These are phyloP conservation scores for Pelomyxa schiedti DNA, from an alignment of 78 protist species.

Conservation along the genomic window DNA sequence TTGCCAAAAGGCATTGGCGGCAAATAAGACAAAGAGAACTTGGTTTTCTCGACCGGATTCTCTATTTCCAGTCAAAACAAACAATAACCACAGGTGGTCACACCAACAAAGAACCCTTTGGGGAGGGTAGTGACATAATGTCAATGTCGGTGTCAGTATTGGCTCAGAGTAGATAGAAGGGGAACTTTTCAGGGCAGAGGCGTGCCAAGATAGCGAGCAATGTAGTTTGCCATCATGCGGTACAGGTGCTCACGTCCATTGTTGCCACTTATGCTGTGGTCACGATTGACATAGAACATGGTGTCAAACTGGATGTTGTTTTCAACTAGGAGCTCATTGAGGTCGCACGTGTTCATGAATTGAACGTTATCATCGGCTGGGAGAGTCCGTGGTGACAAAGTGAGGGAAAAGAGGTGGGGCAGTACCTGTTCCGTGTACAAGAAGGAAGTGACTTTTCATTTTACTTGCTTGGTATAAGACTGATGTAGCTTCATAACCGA, in stretches of 20 bases:
- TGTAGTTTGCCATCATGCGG: not conserved
- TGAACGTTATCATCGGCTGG: slow-evolving; percentile 4
- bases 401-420: no score
- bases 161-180: no score
- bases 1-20: no score
- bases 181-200: no score
- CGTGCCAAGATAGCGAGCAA: not conserved
- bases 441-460: not conserved
- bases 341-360: not conserved
- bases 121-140: no score
- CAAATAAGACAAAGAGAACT: no score
- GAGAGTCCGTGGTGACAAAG: no score
- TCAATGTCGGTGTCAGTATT: no score
- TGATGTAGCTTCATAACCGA: not conserved
- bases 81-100: no score
- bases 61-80: no score
- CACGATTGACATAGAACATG: not conserved
- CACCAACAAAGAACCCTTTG: no score
- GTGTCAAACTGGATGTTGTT: not conserved
- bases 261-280: slow-evolving; percentile 2
- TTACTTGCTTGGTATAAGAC: not conserved
- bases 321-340: not conserved
- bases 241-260: not conserved
- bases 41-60: no score
- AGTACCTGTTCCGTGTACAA: slow-evolving; percentile 6